Base-by-base conservation (phyloP, 1,284 basidiomycete species). In the Malassezia sp. region DNA sequence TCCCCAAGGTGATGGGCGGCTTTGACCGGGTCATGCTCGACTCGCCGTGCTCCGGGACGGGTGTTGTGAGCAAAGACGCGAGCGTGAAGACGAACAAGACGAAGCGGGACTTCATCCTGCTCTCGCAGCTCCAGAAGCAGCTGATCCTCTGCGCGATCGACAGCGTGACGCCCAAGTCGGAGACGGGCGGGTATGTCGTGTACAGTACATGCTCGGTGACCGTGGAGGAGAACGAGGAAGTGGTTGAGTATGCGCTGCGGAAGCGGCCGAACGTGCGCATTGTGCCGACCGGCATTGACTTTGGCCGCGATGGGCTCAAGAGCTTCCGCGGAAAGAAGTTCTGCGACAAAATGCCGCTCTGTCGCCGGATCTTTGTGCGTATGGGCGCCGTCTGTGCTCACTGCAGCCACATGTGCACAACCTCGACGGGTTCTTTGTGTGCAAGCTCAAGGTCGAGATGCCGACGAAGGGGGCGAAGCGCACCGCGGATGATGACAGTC, bases 131-230 rank as follows among this genome's bases (percentile, higher is more conserved):
- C 21, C 93, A 99, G 75, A 97, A 97, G 73, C 93, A 99, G 71
- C 80, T 99, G 39, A 85, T 99, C 64, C 79, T 99, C 40, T 97
- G 91, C 71, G 93, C 91, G 3, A 89, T 99, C 68, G 93, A 99
- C 75, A 91, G 87, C 49, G 82, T 95, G 48, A 83, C 82, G 57
- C 80, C 90, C 9, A 80, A 82, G 46, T 91, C 88, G 2, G 80
- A 84, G 59, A 87, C 85, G 0, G 93, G 93, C 11, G 91, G 89
- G 20, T 90, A 84, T 71, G 75, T 97, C 58, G 91, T 97, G 49
- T 99, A 99, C 75, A 96, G 90, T 42, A 99, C 93, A 0, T 99
- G 93, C 71, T 96, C 90, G 6, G 88, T 99, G 36, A 95, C 85
- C 4, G 85, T 95, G 2, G 93, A 97, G 63, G 93, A 99, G 75